These are phyloP conservation scores for Xylaria bambusicola DNA, from an alignment of 495 filamentous ascomycete genomes.

Conservation along the genomic window DNA sequence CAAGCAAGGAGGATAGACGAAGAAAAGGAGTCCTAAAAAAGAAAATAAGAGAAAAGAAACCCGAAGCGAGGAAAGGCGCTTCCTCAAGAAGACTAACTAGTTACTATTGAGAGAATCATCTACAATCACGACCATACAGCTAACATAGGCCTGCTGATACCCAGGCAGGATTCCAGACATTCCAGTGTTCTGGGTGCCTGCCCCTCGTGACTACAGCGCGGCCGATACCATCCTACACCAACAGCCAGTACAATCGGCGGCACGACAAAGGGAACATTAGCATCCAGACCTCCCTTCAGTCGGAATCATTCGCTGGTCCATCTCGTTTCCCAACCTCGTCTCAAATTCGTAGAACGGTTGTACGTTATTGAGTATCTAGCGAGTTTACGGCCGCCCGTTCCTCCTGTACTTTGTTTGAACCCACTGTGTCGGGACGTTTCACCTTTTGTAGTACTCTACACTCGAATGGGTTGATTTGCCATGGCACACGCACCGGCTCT, in stretches of 20 bases:
- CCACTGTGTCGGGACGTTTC: neutral
- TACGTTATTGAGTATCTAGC: neutral
- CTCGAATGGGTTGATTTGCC: conserved; percentile 45
- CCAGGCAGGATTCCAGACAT: conserved; percentile 11
- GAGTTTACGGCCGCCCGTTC: neutral
- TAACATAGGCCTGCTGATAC: neutral
- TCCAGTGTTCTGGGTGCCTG: conserved; percentile 11
- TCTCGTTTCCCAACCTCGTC: conserved; percentile 1
- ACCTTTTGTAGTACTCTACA: conserved; percentile 8
- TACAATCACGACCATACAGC: neutral
- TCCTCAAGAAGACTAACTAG: neutral
- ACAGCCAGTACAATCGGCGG: neutral
- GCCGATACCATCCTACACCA: conserved; percentile 6
- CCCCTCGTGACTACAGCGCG: conserved; percentile 13
- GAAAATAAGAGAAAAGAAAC: neutral
- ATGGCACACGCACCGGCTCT: conserved; percentile 54
- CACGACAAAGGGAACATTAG: conserved; percentile 13
- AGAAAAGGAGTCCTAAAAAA: conserved; percentile 7
- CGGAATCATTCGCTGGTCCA: neutral
- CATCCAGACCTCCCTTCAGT: neutral
- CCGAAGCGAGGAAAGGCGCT: conserved; percentile 3
- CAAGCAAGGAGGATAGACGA: conserved; percentile 10
- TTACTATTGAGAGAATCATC: neutral
- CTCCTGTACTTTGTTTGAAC: neutral
- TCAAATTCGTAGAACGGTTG: neutral